Evolutionary conservation across 2,329 filamentous ascomycete genomes (phyloP).

Genomic region (Purpureocillium lavendulum): DNA sequence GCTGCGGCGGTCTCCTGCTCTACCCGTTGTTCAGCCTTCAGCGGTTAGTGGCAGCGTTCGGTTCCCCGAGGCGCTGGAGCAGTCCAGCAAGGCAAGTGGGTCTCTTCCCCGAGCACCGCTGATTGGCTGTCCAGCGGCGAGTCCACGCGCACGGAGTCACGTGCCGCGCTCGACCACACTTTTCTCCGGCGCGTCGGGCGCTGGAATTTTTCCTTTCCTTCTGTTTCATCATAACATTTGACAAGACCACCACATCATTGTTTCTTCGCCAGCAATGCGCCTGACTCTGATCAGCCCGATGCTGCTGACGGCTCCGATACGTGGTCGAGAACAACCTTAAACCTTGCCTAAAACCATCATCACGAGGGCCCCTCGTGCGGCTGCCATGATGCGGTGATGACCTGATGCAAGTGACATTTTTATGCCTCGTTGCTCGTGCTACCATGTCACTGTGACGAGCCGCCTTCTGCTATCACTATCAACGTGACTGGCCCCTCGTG

Average conservation of each 20-base stretch:
- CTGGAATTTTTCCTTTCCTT: conserved; percentile 5
- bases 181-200: background rate
- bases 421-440: background rate
- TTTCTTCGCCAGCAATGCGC: conserved; percentile 28
- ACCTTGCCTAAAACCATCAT: conserved; percentile 62
- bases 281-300: conserved; percentile 21
- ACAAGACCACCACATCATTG: conserved; percentile 35
- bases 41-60: no score
- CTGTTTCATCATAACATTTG: conserved; percentile 20
- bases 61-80: no score
- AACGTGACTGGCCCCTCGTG: no score
- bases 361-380: conserved; percentile 58
- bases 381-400: conserved; percentile 61
- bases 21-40: no score
- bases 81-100: no score
- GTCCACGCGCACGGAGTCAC: background rate
- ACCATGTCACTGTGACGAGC: background rate
- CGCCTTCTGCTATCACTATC: no score
- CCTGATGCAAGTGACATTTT: conserved; percentile 55
- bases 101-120: no score
- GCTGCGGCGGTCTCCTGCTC: no score
- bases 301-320: conserved; percentile 42
- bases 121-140: background rate
- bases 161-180: background rate
- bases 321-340: conserved; percentile 49